These are phyloP conservation scores for Salicornia ramosissima DNA, from an alignment of 148 eudicot species.

Conservation along the genomic window DNA sequence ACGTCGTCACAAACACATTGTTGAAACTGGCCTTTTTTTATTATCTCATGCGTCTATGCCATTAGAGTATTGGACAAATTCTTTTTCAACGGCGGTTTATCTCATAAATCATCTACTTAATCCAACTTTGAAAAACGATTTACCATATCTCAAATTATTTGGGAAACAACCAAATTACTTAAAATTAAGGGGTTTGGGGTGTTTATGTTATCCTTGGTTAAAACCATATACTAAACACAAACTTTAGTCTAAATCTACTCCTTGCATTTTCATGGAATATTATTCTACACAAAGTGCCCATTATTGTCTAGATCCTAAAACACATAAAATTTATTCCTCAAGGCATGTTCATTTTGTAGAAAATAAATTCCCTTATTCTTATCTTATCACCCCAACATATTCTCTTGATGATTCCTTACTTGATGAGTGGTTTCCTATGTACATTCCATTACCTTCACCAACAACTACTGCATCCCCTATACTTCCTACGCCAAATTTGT, in stretches of 20 bases:
- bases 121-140: too few relatives aligned
- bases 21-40: slow-evolving; percentile 1
- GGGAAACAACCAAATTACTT: too few relatives aligned
- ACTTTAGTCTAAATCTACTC: too few relatives aligned
- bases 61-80: neutral
- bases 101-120: neutral
- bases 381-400: neutral
- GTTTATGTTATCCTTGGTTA: too few relatives aligned
- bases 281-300: too few relatives aligned
- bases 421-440: neutral
- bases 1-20: neutral
- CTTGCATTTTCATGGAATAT: too few relatives aligned
- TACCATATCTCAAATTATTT: too few relatives aligned
- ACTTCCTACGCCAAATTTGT: neutral
- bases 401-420: too few relatives aligned
- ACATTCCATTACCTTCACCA: neutral
- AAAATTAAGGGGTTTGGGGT: too few relatives aligned
- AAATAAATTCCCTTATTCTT: neutral
- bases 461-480: neutral
- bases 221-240: too few relatives aligned
- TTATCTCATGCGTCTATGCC: neutral
- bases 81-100: neutral
- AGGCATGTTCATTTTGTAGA: slow-evolving; percentile 14
- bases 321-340: neutral
- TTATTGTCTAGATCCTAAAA: too few relatives aligned